A percentile compares a stretch with the other conserved stretches of the same genome.
phyloP scores from a whole-genome alignment of 2,329 filamentous ascomycete species.

The Fusarium neocosmosporiellum region DNA sequence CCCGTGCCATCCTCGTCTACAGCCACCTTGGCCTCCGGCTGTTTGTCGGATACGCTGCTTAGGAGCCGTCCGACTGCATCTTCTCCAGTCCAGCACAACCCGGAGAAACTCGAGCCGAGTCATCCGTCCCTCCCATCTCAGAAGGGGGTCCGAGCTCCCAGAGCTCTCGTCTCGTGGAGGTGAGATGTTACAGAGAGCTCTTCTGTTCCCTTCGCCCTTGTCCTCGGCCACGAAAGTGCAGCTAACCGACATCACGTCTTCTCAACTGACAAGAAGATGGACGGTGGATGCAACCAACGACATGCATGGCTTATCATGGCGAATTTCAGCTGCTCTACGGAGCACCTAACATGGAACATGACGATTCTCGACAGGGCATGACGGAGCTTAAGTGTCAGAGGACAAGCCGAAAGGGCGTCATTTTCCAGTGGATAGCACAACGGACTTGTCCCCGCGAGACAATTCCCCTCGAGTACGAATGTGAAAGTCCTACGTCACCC shows the following conservation, averaged over 20 bases:
- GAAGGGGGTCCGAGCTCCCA: constrained; percentile 20
- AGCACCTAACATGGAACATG: not conserved
- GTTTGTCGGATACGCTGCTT: not conserved
- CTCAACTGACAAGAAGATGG: constrained; percentile 10
- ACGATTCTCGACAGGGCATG: not conserved
- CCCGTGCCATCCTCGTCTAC: not conserved
- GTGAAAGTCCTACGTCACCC: constrained; percentile 33
- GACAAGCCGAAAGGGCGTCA: constrained; percentile 15
- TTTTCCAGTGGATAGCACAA: not conserved
- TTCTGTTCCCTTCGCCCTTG: constrained; percentile 31
- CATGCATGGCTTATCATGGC: not conserved
- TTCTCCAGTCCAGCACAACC: constrained; percentile 3
- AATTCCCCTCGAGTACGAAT: constrained; percentile 6
- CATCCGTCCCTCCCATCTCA: constrained; percentile 8
- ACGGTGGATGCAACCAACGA: not conserved
- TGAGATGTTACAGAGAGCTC: constrained; percentile 33
- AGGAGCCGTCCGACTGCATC: not conserved
- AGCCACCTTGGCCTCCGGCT: constrained; percentile 17
- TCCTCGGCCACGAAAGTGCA: constrained; percentile 6
- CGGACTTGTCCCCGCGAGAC: constrained; percentile 17
- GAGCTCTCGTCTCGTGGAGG: constrained; percentile 12
- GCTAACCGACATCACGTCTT: not conserved
- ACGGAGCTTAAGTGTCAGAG: not conserved
- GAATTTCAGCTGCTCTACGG: not conserved
- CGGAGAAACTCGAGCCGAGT: constrained; percentile 32